Evolutionary conservation across 306 rosid genomes (phyloP).

Genomic region (Lathyrus tuberosus): DNA sequence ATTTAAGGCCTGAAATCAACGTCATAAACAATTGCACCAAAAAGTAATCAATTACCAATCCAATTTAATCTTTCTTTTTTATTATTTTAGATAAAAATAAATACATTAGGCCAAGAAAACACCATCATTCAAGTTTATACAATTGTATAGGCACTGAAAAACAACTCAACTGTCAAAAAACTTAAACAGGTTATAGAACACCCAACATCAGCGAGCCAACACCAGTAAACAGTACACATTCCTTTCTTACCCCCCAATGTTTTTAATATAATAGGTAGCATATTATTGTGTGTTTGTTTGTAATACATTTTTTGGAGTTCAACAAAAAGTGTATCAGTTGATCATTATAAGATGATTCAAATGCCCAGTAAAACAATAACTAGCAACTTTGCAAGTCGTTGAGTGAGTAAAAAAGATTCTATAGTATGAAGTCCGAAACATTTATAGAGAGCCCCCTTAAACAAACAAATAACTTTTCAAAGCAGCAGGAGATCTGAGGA

Average conservation of each 20-base stretch:
- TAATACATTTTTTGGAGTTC: constrained; percentile 14
- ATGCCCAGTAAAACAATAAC: not conserved
- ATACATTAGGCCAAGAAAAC: not conserved
- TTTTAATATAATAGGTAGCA: constrained; percentile 7
- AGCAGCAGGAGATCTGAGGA: constrained; percentile 15
- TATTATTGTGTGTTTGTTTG: not conserved
- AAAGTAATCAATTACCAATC: not conserved
- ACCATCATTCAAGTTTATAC: not conserved
- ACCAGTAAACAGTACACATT: constrained; percentile 20
- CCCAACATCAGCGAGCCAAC: constrained; percentile 27
- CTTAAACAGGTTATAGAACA: not conserved
- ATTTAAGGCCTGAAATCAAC: not conserved
- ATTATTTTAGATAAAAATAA: not conserved
- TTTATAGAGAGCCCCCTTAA: not conserved
- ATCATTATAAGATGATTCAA: not conserved
- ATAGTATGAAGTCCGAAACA: constrained; percentile 19
- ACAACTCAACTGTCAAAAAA: constrained; percentile 24
- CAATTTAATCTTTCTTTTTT: not conserved
- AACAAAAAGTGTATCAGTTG: not conserved
- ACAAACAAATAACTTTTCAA: constrained; percentile 12
- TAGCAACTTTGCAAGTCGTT: constrained; percentile 20
- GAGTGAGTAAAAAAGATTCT: constrained; percentile 1
- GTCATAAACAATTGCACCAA: not conserved
- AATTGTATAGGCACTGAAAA: not conserved
- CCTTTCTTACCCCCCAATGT: constrained; percentile 11